These are phyloP conservation scores for Melaleuca quinquenervia DNA, from an alignment of 345 rosid genomes.

Conservation along the genomic window DNA sequence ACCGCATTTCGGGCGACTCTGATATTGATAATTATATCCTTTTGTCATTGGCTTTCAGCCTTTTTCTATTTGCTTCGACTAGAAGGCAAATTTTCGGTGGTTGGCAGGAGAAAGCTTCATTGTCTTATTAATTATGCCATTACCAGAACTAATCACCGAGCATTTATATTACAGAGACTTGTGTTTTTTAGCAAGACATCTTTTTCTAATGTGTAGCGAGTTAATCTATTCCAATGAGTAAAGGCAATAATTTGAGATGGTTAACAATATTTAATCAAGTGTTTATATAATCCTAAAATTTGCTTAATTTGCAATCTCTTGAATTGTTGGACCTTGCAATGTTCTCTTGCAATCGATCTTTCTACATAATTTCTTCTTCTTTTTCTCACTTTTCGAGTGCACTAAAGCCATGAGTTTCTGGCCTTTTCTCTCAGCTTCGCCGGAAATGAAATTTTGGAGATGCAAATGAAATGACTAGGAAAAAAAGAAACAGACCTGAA, in stretches of 20 bases:
- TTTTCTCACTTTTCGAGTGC: background rate
- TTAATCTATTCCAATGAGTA: background rate
- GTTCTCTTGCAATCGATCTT: background rate
- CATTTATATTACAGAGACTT: background rate
- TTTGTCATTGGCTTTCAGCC: background rate
- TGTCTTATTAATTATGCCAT: background rate
- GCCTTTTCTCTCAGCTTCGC: background rate
- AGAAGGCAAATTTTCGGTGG: background rate
- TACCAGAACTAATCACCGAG: background rate
- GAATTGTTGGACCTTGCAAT: background rate
- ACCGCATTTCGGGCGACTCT: background rate
- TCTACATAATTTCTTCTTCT: background rate
- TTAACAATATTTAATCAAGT: background rate
- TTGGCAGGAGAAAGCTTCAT: background rate
- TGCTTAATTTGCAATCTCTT: background rate
- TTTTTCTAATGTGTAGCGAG: background rate
- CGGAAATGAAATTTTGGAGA: background rate
- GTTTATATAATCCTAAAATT: background rate
- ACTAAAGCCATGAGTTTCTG: background rate
- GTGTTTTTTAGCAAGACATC: background rate
- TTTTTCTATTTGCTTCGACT: background rate
- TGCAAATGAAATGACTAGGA: background rate
- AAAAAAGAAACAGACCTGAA: background rate
- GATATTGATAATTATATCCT: background rate
- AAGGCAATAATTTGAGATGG: background rate